Conservation (phyloP, 1,284 basidiomycete species). For the Bjerkandera adusta region DNA sequence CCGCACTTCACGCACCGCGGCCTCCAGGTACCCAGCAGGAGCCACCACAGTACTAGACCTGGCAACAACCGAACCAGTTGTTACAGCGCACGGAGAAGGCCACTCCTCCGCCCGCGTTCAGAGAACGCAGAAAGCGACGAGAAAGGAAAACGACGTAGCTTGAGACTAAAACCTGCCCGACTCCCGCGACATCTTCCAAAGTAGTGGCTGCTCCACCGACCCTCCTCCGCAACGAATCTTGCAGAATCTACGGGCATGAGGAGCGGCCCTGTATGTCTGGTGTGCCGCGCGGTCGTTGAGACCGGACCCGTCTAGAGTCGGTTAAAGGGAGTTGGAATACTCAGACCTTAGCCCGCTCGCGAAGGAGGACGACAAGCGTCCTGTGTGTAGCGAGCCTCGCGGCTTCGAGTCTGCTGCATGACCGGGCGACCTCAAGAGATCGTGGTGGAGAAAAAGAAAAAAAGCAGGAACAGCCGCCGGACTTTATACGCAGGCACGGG, state of each 20-base stretch:
- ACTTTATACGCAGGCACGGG: conserved; percentile 1
- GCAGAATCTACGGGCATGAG: conserved; percentile 15
- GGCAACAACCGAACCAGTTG: too few species aligned
- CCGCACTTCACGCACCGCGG: too few species aligned
- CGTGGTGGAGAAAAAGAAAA: conserved; percentile 1
- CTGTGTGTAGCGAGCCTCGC: conserved; percentile 28
- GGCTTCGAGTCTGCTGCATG: conserved; percentile 23
- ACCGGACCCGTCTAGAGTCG: conserved; percentile 22
- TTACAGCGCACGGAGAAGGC: conserved; percentile 2
- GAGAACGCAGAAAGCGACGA: not conserved
- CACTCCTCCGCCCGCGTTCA: conserved; percentile 6
- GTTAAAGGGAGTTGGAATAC: conserved; percentile 22
- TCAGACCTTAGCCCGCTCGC: conserved; percentile 34
- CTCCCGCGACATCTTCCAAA: conserved; percentile 14
- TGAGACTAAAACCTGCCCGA: conserved; percentile 5
- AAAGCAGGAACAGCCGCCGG: not conserved
- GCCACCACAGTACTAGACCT: too few species aligned
- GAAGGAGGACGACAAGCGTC: conserved; percentile 15
- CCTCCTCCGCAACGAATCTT: not conserved
- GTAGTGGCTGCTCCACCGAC: not conserved
- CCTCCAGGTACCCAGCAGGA: too few species aligned
- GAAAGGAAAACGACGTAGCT: conserved; percentile 12
- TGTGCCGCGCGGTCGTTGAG: conserved; percentile 20
- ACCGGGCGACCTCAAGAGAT: too few species aligned
- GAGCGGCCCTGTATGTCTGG: conserved; percentile 18